Percentiles rank a stretch among this genome's conserved stretches.
Evolutionary conservation across 2,329 filamentous ascomycete genomes (phyloP).

Genomic region (Colletotrichum trifolii): DNA sequence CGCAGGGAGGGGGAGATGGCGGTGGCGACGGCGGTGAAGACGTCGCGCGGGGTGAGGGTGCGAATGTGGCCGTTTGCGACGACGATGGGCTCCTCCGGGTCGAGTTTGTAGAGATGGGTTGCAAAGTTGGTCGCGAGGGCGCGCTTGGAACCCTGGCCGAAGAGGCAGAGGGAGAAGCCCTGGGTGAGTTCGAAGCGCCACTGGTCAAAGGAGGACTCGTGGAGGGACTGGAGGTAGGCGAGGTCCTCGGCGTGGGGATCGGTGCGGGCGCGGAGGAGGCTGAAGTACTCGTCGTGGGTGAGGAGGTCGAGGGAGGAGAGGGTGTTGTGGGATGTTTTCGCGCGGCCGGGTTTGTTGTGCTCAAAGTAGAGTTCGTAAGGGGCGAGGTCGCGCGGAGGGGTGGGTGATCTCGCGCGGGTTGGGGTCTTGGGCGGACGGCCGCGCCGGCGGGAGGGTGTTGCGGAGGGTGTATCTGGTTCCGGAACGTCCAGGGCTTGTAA

Average conservation of each 20-base stretch:
- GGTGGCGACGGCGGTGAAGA: conserved; percentile 75
- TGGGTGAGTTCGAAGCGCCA: conserved; percentile 92
- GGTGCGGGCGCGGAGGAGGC: conserved; percentile 69
- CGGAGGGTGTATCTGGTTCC: conserved; percentile 51
- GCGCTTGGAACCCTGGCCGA: conserved; percentile 92
- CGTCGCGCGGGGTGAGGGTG: conserved; percentile 73
- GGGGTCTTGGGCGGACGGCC: conserved; percentile 50
- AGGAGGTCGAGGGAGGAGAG: conserved; percentile 80
- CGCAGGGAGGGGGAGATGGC: conserved; percentile 66
- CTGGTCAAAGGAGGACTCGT: conserved; percentile 85
- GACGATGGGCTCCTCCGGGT: conserved; percentile 71
- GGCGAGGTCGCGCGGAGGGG: conserved; percentile 83
- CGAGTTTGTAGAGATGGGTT: conserved; percentile 69
- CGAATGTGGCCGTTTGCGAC: conserved; percentile 87
- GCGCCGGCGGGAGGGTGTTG: conserved; percentile 61
- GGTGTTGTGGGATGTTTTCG: conserved; percentile 89
- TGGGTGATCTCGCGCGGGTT: conserved; percentile 71
- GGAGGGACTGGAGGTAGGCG: conserved; percentile 77
- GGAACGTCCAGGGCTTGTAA: conserved; percentile 47
- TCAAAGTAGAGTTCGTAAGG: conserved; percentile 94
- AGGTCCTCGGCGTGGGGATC: conserved; percentile 79
- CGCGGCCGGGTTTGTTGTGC: conserved; percentile 84
- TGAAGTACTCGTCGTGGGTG: conserved; percentile 93
- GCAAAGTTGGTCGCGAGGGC: conserved; percentile 80
- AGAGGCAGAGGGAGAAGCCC: conserved; percentile 89